Base-by-base conservation (phyloP, 441 rosid genomes). In the Adansonia gregorii region DNA sequence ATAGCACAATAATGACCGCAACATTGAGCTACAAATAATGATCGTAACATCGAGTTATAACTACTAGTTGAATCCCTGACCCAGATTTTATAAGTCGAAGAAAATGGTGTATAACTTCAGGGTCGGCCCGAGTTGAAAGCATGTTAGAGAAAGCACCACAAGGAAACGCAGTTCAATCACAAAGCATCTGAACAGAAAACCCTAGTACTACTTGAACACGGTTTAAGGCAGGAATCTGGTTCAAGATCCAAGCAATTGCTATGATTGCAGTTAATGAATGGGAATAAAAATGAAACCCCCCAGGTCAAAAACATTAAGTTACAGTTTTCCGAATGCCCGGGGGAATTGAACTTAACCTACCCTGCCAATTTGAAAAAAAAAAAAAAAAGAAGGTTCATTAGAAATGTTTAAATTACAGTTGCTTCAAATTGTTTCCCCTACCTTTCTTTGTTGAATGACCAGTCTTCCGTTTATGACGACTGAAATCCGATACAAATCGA, bases 381-480 rank as follows among this genome's bases (percentile, higher is more conserved):
- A 86, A 87, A 83, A 85, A 76, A 63, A 86, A 87, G 82, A 85
- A 79, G 78, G 76, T 83, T 81, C 86, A 87, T 79, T 78, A 83
- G 85, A 84, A 81, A 80, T 82, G 83, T 84, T 82, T 79, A 80
- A 79, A 20, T 75, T 27, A 66, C 78, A 61, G 72, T 49, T 72
- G 15, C 45, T 83, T 63, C 55, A 73, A 71, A 58, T 85, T 78
- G 14, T 52, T 86, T 71, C 78, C 85, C 82, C 87, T 91, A 69
- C 77, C 84, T 83, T 90, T 91, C 85, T 90, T 97, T 15, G 82
- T 84, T 0, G 92, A 88, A 82, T 94, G 98, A 52, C 98, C 98
- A 1, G 98, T 97, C 92, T 93, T 97, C 74, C 97, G 81, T 86
- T 93, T 94, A 83, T 93, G 99, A 15, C 98, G 89, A 78, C 99